Evolutionary conservation across 352 stramenopile species (phyloP).

Genomic region (Blastocystis sp.): DNA sequence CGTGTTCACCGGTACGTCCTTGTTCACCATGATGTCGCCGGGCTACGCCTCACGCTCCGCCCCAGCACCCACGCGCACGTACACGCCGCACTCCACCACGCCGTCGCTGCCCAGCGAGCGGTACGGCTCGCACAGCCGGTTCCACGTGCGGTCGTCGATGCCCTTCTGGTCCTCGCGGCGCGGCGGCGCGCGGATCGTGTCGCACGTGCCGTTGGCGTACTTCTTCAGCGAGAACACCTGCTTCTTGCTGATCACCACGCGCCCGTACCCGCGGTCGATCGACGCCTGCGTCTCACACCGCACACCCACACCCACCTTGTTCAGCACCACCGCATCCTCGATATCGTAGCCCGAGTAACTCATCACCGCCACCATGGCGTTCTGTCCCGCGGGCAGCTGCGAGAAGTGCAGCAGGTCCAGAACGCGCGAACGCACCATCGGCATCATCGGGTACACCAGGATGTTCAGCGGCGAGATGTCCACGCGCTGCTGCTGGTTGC

Average conservation of each 20-base stretch:
- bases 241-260: slow-evolving; percentile 97
- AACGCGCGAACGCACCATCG: slow-evolving; percentile 96
- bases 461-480: slow-evolving; percentile 93
- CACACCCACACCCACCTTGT: slow-evolving; percentile 77
- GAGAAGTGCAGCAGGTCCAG: slow-evolving; percentile 97
- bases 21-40: slow-evolving; percentile 95
- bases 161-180: slow-evolving; percentile 77
- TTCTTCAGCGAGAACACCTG: slow-evolving; percentile 92
- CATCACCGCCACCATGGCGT: slow-evolving; percentile 98
- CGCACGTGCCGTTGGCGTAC: slow-evolving; percentile 91
- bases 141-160: slow-evolving; percentile 74
- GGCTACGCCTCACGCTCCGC: slow-evolving; percentile 71
- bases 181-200: slow-evolving; percentile 86
- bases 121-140: slow-evolving; percentile 81
- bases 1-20: slow-evolving; percentile 90
- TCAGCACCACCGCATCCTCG: slow-evolving; percentile 98
- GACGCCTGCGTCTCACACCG: slow-evolving; percentile 73
- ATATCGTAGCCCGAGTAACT: slow-evolving; percentile 99
- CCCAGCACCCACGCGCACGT: slow-evolving; percentile 72
- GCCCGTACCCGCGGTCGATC: slow-evolving; percentile 92
- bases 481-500: slow-evolving; percentile 98
- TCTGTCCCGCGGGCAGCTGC: slow-evolving; percentile 92
- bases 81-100: slow-evolving; percentile 82
- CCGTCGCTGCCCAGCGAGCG: slow-evolving; percentile 91
- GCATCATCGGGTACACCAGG: slow-evolving; percentile 95